These are phyloP conservation scores for Penicillium manginii DNA, from an alignment of 495 filamentous ascomycete genomes.

Conservation along the genomic window DNA sequence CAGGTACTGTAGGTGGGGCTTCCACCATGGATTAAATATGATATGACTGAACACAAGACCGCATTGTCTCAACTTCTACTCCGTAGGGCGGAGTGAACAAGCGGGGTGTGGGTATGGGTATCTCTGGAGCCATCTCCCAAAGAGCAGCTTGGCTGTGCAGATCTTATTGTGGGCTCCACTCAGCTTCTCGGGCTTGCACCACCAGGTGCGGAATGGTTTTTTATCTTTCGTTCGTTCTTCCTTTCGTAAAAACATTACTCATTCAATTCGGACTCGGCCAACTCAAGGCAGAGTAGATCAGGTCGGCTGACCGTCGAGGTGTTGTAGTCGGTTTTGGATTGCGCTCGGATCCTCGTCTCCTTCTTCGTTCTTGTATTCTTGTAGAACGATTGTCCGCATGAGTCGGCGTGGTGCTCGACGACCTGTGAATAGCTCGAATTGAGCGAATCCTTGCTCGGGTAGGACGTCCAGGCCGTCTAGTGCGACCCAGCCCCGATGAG, in stretches of 20 bases:
- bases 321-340: conserved; percentile 39
- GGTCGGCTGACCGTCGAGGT: conserved; percentile 42
- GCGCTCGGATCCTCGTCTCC: conserved; percentile 37
- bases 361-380: conserved; percentile 46
- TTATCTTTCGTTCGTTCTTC: neutral
- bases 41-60: no score
- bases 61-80: neutral
- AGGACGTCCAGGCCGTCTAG: conserved; percentile 78
- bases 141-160: conserved; percentile 9
- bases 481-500: conserved; percentile 68
- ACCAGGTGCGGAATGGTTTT: neutral
- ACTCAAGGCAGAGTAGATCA: conserved; percentile 19
- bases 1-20: neutral
- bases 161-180: conserved; percentile 16
- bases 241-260: conserved; percentile 5
- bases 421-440: conserved; percentile 81
- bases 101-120: neutral
- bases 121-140: conserved; percentile 1
- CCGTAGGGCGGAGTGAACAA: neutral
- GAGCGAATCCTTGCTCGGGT: conserved; percentile 78
- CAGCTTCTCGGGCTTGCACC: no score
- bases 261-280: neutral
- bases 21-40: no score
- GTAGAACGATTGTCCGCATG: conserved; percentile 57
- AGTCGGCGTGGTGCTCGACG: conserved; percentile 70